These are phyloP conservation scores for Polychytrium aggregatum DNA, from an alignment of 192 early-diverging fungal species.

Conservation along the genomic window DNA sequence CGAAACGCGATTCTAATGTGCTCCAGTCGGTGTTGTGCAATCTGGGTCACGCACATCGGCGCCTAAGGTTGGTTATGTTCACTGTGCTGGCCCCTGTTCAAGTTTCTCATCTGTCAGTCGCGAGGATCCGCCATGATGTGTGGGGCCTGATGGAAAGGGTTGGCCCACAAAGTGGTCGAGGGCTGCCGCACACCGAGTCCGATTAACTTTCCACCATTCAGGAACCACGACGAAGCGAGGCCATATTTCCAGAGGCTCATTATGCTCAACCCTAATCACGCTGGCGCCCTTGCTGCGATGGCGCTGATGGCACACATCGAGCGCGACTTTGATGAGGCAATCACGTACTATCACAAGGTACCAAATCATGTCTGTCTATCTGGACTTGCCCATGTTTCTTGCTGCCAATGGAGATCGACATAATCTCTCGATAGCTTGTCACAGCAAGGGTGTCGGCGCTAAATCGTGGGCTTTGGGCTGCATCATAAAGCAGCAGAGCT, in stretches of 20 bases:
- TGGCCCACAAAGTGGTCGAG: not conserved
- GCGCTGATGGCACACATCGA: conserved; percentile 49
- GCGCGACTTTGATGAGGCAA: conserved; percentile 34
- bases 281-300: conserved; percentile 32
- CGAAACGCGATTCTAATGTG: conserved; percentile 19
- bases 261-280: conserved; percentile 20
- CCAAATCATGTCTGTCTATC: too few species aligned
- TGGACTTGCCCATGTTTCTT: too few species aligned
- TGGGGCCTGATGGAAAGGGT: too few species aligned
- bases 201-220: conserved; percentile 6
- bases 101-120: too few species aligned
- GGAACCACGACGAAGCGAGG: conserved; percentile 22
- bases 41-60: conserved; percentile 53
- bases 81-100: too few species aligned
- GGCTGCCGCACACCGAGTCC: not conserved
- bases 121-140: too few species aligned
- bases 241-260: conserved; percentile 30
- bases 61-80: too few species aligned
- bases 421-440: too few species aligned
- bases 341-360: conserved; percentile 42
- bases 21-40: conserved; percentile 60
- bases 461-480: too few species aligned
- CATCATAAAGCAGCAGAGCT: too few species aligned
- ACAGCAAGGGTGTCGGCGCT: too few species aligned
- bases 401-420: too few species aligned